Conservation (phyloP, 2,329 filamentous ascomycete genomes). For the Aspergillus novofumigatus region DNA sequence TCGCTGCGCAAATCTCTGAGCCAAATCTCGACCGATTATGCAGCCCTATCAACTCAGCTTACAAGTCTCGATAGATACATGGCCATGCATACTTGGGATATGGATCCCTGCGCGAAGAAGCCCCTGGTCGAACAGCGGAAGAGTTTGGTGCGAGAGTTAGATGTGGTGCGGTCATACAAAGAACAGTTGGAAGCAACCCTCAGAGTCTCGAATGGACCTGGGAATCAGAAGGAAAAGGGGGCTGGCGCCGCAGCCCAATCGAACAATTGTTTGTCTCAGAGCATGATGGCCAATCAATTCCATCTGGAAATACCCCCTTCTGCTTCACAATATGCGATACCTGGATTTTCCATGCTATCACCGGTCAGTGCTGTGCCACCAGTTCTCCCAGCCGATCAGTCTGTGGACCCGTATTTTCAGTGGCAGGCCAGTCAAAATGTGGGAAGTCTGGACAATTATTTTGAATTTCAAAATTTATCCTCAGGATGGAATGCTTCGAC, state of each 20-base stretch:
- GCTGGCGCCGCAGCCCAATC: not conserved
- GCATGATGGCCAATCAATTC: not conserved
- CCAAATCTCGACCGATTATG: slow-evolving; percentile 26
- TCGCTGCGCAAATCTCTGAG: slow-evolving; percentile 23
- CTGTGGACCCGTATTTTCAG: not conserved
- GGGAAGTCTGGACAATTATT: not conserved
- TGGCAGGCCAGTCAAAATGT: not conserved
- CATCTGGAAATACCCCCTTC: not conserved
- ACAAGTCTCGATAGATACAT: slow-evolving; percentile 36
- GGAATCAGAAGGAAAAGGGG: slow-evolving; percentile 1
- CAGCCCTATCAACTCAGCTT: slow-evolving; percentile 29
- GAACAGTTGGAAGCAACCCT: slow-evolving; percentile 30
- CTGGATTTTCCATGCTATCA: not conserved
- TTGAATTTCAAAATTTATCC: not conserved
- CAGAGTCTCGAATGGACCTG: slow-evolving; percentile 7
- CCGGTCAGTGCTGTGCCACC: not conserved
- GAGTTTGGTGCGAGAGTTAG: slow-evolving; percentile 34
- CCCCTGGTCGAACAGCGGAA: slow-evolving; percentile 34
- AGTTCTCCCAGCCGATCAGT: not conserved
- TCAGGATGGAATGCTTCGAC: not conserved
- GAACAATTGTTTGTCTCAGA: not conserved
- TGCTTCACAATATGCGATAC: not conserved
- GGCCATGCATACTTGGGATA: slow-evolving; percentile 36
- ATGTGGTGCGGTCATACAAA: slow-evolving; percentile 32
- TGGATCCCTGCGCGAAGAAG: slow-evolving; percentile 31